Evolutionary conservation across 495 filamentous ascomycete species (phyloP), one percentile per base, ranked within the genome.

Genomic region (Trichoderma virens): DNA sequence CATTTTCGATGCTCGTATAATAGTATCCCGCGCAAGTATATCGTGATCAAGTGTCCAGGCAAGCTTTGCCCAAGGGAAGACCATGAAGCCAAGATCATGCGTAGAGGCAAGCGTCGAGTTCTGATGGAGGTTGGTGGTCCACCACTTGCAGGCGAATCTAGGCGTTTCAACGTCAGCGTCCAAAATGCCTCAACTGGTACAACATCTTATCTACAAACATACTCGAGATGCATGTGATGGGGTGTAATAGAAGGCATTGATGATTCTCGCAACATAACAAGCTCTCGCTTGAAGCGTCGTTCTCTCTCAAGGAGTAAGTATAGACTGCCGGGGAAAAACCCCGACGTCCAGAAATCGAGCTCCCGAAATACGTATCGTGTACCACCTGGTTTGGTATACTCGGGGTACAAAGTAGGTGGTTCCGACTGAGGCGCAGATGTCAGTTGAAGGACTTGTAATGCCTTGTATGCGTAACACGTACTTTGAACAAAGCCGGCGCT

Each of bases 81-180:
- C 74, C 69, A 80, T 80, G 70, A 82, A 80, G 1, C 78, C 75
- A 34, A 82, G 60, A 54, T 80, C 79, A 62, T 82, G 78, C 0
- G 76, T 80, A 28, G 76, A 70, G 4, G 68, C 73, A 25, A 68
- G 66, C 1, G 63, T 65, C 34, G 76, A 76, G 61, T 76, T 79
- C 1, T 47, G 54, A 25, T 76, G 71, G 2, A 80, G 64, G 28
- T 71, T 75, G 20, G 64, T 65, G 25, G 73, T 64, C 77, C 78
- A 80, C 45, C 68, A 70, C 35, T 14, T 8, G 68, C 65, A 56
- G 75, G 75, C 25, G 80, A 70, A 20, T 27, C 16, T 34, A 59
- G 60, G 47, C 62, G n/a, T n/a, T n/a, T n/a, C n/a, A n/a, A n/a
- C n/a, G n/a, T n/a, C n/a, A n/a, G n/a, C n/a, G n/a, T n/a, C n/a